Evolutionary conservation across 768 basidiomycete species (phyloP), one percentile per base, ranked within the genome.

Genomic region (Amanita inopinata): DNA sequence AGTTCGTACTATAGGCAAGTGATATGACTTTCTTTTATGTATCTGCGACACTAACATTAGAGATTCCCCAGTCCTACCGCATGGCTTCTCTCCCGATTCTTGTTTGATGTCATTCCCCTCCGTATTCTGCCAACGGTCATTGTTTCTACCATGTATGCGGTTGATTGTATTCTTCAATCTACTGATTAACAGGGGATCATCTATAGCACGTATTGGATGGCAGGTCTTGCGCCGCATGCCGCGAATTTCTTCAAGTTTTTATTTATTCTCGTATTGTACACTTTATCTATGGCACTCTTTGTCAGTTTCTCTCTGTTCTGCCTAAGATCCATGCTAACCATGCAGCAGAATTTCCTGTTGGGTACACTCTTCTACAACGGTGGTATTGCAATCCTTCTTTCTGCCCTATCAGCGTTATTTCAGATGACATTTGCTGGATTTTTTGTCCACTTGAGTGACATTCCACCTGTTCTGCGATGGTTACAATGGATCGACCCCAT

Each of bases 201-300:
- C 22, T 32, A 7, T 46, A 85, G 83, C 40, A 82, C 81, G n/a
- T 91, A 90, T 52, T 90, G 88, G 87, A 92, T 97, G 93, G 89
- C 90, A 2, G 92, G 93, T 9, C 74, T 97, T 3, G 73, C 86
- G 1, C 70, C 69, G 3, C 73, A 84, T 32, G 79, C 90, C 2
- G 74, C 80, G 0, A 70, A 83, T 56, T 97, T 83, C 70, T 98
- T 96, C 81, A 98, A 96, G 55, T 98, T 87, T 64, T 66, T 96
- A 15, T 76, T 97, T 54, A 84, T 96, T 47, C 70, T 97, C 12
- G 81, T 90, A 14, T 66, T 94, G 15, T 96, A 81, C 57, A 81
- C 82, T 0, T 67, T 96, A 14, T 80, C 73, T 25, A 87, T 91
- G 77, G 90, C 90, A 0, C 73, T 94, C 31, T 93, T 77, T 57